These are phyloP conservation scores for Cicer pinnatifidum DNA, from an alignment of 306 rosid genomes.

Conservation along the genomic window DNA sequence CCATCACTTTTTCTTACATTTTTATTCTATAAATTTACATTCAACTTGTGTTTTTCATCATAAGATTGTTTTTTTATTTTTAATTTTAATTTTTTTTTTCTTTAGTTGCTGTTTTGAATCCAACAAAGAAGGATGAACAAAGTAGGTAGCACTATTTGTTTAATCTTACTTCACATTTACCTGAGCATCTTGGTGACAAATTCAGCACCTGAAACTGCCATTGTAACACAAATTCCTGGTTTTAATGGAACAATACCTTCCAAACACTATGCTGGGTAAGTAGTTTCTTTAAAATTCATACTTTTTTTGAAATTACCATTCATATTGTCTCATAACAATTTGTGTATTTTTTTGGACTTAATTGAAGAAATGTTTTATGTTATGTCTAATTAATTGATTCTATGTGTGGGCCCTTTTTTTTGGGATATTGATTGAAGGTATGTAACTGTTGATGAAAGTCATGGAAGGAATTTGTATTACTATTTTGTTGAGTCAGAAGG, in stretches of 20 bases:
- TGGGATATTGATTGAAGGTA: slow-evolving; percentile 44
- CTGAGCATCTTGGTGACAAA: slow-evolving; percentile 37
- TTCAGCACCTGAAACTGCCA: slow-evolving; percentile 51
- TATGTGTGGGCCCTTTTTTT: not conserved
- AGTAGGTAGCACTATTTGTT: not conserved
- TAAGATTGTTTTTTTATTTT: not conserved
- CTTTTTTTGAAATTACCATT: not conserved
- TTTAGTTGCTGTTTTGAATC: not conserved
- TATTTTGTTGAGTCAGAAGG: slow-evolving; percentile 80
- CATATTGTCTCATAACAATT: not conserved
- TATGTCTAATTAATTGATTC: not conserved
- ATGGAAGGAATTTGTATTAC: slow-evolving; percentile 76
- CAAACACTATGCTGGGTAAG: slow-evolving; percentile 56
- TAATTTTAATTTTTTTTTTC: not conserved
- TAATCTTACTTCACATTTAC: slow-evolving; percentile 36
- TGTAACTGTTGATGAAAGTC: slow-evolving; percentile 51
- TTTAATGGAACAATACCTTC: slow-evolving; percentile 51
- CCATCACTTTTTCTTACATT: slow-evolving; percentile 27
- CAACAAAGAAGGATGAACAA: slow-evolving; percentile 39
- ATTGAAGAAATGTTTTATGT: not conserved
- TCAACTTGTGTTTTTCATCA: not conserved
- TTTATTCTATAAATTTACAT: slow-evolving; percentile 31
- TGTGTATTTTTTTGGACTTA: not conserved
- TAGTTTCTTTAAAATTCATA: not conserved
- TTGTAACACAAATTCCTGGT: slow-evolving; percentile 48